These are phyloP conservation scores for Sporisorium reilianum DNA, from an alignment of 1,284 basidiomycete genomes.

Conservation along the genomic window DNA sequence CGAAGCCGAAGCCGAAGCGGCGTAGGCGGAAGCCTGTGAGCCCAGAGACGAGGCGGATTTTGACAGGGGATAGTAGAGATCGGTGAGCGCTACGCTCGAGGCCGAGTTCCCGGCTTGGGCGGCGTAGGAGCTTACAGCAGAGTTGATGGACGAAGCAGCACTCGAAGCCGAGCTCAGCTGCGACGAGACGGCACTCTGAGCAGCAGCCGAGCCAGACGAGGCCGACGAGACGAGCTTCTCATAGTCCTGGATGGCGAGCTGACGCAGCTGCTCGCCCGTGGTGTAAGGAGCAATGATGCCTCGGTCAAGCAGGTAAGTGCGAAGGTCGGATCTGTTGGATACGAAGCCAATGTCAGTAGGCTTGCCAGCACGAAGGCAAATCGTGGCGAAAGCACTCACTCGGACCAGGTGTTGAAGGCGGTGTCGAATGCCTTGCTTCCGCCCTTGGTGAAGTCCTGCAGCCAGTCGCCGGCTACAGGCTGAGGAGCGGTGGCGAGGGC, in stretches of 20 bases:
- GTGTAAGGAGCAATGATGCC: constrained; percentile 65
- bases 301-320: constrained; percentile 66
- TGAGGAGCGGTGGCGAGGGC: constrained; percentile 53
- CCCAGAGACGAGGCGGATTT: constrained; percentile 48
- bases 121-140: constrained; percentile 55
- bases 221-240: constrained; percentile 46
- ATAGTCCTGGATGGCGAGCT: constrained; percentile 65
- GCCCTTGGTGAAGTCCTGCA: constrained; percentile 57
- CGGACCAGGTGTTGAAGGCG: constrained; percentile 64
- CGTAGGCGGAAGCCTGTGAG: constrained; percentile 55
- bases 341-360: background rate
- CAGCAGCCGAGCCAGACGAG: constrained; percentile 37
- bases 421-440: constrained; percentile 61
- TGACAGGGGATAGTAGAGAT: constrained; percentile 57
- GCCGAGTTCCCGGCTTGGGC: constrained; percentile 39
- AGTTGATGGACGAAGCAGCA: constrained; percentile 55
- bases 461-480: constrained; percentile 54
- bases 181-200: constrained; percentile 37
- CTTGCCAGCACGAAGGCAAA: background rate
- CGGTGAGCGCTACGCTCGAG: constrained; percentile 49
- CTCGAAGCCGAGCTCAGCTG: constrained; percentile 50
- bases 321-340: constrained; percentile 54
- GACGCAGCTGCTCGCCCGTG: constrained; percentile 63
- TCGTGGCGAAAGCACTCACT: constrained; percentile 41
- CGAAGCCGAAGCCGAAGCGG: constrained; percentile 27